These are phyloP conservation scores for Fusarium nodosum DNA, from an alignment of 2,329 filamentous ascomycete genomes.

Conservation along the genomic window DNA sequence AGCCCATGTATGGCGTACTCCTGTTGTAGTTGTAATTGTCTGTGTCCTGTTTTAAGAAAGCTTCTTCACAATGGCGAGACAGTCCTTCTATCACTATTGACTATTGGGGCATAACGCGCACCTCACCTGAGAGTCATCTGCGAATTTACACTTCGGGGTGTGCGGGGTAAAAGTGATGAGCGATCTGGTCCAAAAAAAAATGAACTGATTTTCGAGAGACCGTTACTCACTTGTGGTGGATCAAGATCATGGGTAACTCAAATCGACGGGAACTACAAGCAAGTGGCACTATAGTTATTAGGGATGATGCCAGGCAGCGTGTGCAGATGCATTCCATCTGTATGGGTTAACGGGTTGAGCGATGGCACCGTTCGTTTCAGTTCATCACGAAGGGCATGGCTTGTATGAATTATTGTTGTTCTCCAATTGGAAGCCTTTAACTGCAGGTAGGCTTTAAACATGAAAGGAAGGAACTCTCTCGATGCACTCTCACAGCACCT, in stretches of 20 bases:
- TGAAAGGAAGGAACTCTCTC: background rate
- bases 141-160: conserved; percentile 33
- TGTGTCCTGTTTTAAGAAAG: conserved; percentile 19
- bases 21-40: background rate
- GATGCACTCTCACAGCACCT: background rate
- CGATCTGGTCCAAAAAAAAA: conserved; percentile 9
- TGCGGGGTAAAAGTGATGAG: conserved; percentile 32
- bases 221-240: conserved; percentile 18
- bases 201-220: conserved; percentile 24
- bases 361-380: background rate
- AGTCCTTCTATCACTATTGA: conserved; percentile 19
- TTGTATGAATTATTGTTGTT: background rate
- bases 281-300: conserved; percentile 20
- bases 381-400: background rate
- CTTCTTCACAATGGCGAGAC: conserved; percentile 35
- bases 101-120: conserved; percentile 22
- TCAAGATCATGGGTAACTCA: conserved; percentile 15
- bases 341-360: background rate
- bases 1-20: background rate
- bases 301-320: background rate
- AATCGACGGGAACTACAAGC: conserved; percentile 5
- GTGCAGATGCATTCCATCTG: background rate
- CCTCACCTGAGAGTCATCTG: conserved; percentile 29
- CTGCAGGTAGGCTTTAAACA: background rate
- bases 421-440: background rate